These are phyloP conservation scores for Komagataella populi DNA, from an alignment of 805 yeast genomes.

Conservation along the genomic window DNA sequence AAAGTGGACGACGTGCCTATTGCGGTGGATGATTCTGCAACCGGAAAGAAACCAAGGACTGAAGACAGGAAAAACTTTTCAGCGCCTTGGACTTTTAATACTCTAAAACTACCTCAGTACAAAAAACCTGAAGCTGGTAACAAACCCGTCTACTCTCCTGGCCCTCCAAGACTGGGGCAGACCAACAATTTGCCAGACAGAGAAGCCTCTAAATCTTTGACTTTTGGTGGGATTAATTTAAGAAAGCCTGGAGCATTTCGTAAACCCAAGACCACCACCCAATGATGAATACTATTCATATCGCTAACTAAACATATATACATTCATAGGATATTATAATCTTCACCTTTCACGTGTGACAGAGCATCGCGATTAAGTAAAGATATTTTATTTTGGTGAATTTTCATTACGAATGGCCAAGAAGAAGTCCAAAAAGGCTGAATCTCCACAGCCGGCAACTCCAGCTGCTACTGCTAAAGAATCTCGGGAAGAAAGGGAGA, in stretches of 20 bases:
- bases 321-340: neutral
- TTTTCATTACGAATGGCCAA: conserved; percentile 1
- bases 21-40: conserved; percentile 1
- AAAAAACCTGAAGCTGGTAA: conserved; percentile 11
- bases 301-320: neutral
- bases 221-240: conserved; percentile 7
- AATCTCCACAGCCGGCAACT: neutral
- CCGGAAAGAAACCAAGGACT: conserved; percentile 1
- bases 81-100: conserved; percentile 5
- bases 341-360: neutral
- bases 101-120: conserved; percentile 17
- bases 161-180: neutral
- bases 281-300: neutral
- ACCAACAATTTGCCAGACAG: neutral
- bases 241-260: conserved; percentile 20
- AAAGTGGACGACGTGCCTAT: neutral
- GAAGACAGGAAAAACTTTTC: conserved; percentile 1
- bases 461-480: conserved; percentile 2
- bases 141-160: neutral
- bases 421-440: conserved; percentile 1
- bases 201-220: neutral
- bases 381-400: neutral
- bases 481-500: conserved; percentile 2
- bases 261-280: conserved; percentile 8
- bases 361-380: neutral